Evolutionary conservation across 2,329 filamentous ascomycete species (phyloP).

Genomic region (Fusarium praegraminearum): DNA sequence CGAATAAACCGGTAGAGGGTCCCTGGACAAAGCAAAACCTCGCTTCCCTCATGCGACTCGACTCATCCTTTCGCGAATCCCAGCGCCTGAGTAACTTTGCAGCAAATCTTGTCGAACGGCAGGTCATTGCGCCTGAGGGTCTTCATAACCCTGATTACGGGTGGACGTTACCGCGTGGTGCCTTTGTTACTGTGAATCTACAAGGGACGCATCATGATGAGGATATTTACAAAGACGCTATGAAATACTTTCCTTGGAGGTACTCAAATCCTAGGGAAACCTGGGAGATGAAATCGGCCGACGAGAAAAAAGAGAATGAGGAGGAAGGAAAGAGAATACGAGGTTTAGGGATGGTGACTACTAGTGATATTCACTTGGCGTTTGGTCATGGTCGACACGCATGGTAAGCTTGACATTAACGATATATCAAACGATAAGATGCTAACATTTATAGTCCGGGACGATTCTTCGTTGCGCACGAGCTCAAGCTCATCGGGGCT

Average conservation of each 20-base stretch:
- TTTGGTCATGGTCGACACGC: constrained; percentile 71
- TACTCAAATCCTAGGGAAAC: constrained; percentile 59
- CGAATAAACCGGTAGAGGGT: constrained; percentile 46
- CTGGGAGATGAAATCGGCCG: constrained; percentile 48
- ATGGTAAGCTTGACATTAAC: constrained; percentile 47
- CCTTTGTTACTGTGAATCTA: constrained; percentile 58
- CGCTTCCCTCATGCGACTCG: constrained; percentile 58
- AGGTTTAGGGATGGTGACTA: constrained; percentile 64
- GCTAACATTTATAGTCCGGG: constrained; percentile 55
- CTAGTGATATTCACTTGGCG: constrained; percentile 61
- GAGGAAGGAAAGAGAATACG: constrained; percentile 52
- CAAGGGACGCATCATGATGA: constrained; percentile 61
- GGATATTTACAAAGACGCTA: constrained; percentile 57
- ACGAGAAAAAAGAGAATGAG: constrained; percentile 49
- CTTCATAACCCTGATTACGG: constrained; percentile 53
- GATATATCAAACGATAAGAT: too few species aligned
- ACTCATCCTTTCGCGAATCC: constrained; percentile 66
- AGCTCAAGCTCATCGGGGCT: constrained; percentile 66
- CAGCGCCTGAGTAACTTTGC: constrained; percentile 63
- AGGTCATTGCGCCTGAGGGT: constrained; percentile 59
- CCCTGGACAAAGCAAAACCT: constrained; percentile 62
- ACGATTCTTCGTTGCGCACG: constrained; percentile 67
- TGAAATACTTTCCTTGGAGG: constrained; percentile 62
- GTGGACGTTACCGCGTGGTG: constrained; percentile 56
- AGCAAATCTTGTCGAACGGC: constrained; percentile 59